These are phyloP conservation scores for Fraxinus americana DNA, from an alignment of 257 asterid species.

Conservation along the genomic window DNA sequence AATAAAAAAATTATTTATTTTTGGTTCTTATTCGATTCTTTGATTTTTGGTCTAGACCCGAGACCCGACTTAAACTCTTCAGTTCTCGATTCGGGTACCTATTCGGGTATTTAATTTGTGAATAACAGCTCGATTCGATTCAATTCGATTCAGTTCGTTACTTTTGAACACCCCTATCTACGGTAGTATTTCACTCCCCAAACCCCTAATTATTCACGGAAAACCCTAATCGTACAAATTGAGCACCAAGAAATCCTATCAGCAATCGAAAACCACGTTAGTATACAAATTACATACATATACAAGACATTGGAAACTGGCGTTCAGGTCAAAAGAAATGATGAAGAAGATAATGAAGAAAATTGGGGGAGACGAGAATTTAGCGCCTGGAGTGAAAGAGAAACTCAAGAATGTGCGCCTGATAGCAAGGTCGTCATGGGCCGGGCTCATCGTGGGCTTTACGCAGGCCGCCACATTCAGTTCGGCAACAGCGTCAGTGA, in stretches of 20 bases:
- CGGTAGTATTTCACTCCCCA: too few species aligned
- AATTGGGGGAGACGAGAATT: conserved; percentile 75
- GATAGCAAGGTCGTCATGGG: conserved; percentile 76
- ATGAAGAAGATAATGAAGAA: conserved; percentile 82
- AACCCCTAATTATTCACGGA: too few species aligned
- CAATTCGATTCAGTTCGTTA: too few species aligned
- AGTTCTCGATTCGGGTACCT: too few species aligned
- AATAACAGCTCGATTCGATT: too few species aligned
- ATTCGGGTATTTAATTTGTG: too few species aligned
- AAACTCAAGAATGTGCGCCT: conserved; percentile 60
- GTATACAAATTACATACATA: background rate
- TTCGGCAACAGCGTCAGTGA: conserved; percentile 90
- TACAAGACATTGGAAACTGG: conserved; percentile 38
- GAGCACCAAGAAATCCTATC: background rate
- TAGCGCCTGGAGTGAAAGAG: conserved; percentile 67
- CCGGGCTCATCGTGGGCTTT: conserved; percentile 91
- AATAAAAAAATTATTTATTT: too few species aligned
- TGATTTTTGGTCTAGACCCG: too few species aligned
- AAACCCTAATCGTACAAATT: background rate
- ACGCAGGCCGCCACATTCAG: conserved; percentile 89
- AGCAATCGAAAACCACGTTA: background rate
- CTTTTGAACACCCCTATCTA: too few species aligned
- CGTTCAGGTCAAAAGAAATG: conserved; percentile 79
- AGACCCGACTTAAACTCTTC: too few species aligned
- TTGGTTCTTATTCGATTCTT: too few species aligned